Base-by-base conservation (phyloP, 2,329 filamentous ascomycete genomes). In the Colletotrichum acutatum region DNA sequence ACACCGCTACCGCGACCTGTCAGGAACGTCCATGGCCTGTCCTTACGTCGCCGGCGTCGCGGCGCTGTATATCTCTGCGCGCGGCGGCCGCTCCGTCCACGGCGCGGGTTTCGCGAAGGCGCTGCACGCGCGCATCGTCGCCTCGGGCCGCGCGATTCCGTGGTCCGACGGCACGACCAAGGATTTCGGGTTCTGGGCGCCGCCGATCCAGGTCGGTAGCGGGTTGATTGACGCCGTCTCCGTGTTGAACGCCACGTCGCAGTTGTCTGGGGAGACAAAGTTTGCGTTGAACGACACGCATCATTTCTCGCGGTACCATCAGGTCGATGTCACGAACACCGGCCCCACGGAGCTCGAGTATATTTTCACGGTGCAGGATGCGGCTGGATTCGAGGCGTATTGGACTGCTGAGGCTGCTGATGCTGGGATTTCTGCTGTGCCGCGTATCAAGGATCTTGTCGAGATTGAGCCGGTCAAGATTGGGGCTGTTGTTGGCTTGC, bases 1-100 rank as follows among this genome's bases (percentile, higher is more conserved):
- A 24, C 79, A 81, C 37, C 75, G 74, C 16, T 90, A 88, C 74
- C 82, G 83, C 22, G 82, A 86, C 3, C 79, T 87, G 65, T 86
- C 83, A 42, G 89, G 89, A 54, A 90, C 89, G 0, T 89, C 86
- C 1, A 90, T 90, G 88, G 85, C 88, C 1, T 85, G 85, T 8
- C 88, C 88, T 1, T 88, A 88, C 72, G 82, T 88, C 37, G 86
- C 88, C 57, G 88, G 87, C 7, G 80, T 87, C 26, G 85, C 84
- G 2, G 86, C 85, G 8, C 76, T 88, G 16, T 87, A 84, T 74
- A 81, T 87, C 54, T 80, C 82, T 6, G 76, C 83, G 22, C 79
- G 83, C 63, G 85, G 85, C 4, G 84, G 85, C 4, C 82, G 84
- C 22, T 78, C 79, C 68, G 74, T 80, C 2, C 79, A 86, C 69